Evolutionary conservation across 2,329 filamentous ascomycete genomes (phyloP), one percentile per base, ranked within the genome.

Genomic region (Botryotinia narcissicola): DNA sequence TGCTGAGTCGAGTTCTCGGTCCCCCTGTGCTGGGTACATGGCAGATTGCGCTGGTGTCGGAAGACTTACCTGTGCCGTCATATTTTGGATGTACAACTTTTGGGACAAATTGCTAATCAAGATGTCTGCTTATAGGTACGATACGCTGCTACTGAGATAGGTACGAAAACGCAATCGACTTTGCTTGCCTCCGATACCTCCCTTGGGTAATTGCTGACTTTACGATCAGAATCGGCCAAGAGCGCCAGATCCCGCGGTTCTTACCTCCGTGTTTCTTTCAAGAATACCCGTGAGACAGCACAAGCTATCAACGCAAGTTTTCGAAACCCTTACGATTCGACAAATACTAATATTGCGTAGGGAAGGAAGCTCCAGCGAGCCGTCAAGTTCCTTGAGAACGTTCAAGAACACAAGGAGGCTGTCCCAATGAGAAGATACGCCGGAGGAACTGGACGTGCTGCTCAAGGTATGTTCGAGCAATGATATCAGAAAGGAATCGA

Each of bases 281-380:
- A 99, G 92, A 99, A 99, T 92, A 99, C 96, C 85, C 94, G 96
- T 84, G 97, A 99, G 90, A 98, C 95, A 80, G 96, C 97, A 79
- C 96, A 98, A 90, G 95, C 95, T 83, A 97, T 99, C 91, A 98
- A 96, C 88, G 76, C 74, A 35, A 35, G 64, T 67, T 35, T 32
- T 20, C 20, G 14, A 46, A 42, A 3, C 14, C 61, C 48, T 48
- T 25, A 59, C 37, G 20, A 57, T 37, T 3, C 62, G 20, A n/a
- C 22, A 46, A 42, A n/a, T 40, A 42, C 46, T 57, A 59, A 71
- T 63, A 16, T 18, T 32, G 14, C 22, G 25, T 51, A 71, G 69
- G 66, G 69, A 72, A 69, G 71, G 71, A 72, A 72, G 61, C 42
- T 72, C 25, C 71, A 72, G 48, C 48, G 71, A 32, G 72, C 96